Percentiles rank a stretch among this genome's conserved stretches.
Conservation (phyloP, 2,329 filamentous ascomycete genomes). For the Dactylellina cionopaga region DNA sequence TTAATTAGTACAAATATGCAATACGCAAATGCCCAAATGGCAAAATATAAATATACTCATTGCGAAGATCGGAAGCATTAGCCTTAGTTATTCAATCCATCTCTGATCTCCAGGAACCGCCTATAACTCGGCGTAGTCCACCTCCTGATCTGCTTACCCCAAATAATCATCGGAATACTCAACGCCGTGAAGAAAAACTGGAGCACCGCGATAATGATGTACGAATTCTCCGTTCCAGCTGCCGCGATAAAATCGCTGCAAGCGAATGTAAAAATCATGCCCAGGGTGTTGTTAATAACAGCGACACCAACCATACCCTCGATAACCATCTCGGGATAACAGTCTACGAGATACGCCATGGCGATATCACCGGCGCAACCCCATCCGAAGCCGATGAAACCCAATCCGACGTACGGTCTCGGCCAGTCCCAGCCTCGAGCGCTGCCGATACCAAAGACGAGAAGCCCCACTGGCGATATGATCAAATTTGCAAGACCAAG, state of each 20-base stretch:
- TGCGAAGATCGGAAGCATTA: no score
- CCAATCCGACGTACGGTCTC: slow-evolving; percentile 67
- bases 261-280: slow-evolving; percentile 67
- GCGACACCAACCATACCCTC: slow-evolving; percentile 70
- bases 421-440: slow-evolving; percentile 67
- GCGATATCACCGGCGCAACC: slow-evolving; percentile 69
- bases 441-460: slow-evolving; percentile 67
- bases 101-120: slow-evolving; percentile 65
- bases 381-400: slow-evolving; percentile 70
- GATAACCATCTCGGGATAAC: slow-evolving; percentile 68
- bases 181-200: slow-evolving; percentile 66
- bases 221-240: slow-evolving; percentile 63
- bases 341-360: slow-evolving; percentile 68
- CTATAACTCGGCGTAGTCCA: slow-evolving; percentile 65
- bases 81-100: slow-evolving; percentile 58
- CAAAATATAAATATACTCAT: no score
- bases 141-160: slow-evolving; percentile 65
- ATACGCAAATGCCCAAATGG: no score
- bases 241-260: slow-evolving; percentile 65
- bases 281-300: slow-evolving; percentile 69
- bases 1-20: no score
- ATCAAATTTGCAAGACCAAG: slow-evolving; percentile 66
- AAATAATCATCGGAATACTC: slow-evolving; percentile 68
- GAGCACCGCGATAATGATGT: slow-evolving; percentile 66
- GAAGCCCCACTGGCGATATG: slow-evolving; percentile 66